Conservation (phyloP, 73 alveolate species). For the Uronychia binucleata region DNA sequence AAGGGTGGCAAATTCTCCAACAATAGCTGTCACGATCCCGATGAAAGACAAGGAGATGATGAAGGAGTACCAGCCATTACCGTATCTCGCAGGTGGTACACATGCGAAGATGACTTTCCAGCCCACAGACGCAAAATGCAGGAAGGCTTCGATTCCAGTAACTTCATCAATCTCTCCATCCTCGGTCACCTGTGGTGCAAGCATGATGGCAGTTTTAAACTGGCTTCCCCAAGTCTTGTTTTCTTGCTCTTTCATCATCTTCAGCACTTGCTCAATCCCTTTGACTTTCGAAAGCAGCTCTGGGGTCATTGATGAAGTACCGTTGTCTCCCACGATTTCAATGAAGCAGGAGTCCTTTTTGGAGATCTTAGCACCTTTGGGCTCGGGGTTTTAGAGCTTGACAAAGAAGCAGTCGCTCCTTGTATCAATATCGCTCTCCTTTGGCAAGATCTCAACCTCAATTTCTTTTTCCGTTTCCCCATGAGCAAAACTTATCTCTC, state of each 20-base stretch:
- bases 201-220: slow-evolving; percentile 51
- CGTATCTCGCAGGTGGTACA: slow-evolving; percentile 53
- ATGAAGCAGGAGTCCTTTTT: slow-evolving; percentile 56
- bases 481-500: neutral
- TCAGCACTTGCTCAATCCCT: slow-evolving; percentile 25
- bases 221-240: slow-evolving; percentile 38
- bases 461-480: slow-evolving; percentile 33
- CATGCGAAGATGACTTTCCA: slow-evolving; percentile 52
- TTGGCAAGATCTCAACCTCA: slow-evolving; percentile 3
- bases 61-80: slow-evolving; percentile 73
- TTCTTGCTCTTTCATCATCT: slow-evolving; percentile 26
- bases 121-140: slow-evolving; percentile 42
- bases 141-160: slow-evolving; percentile 41
- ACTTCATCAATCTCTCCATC: slow-evolving; percentile 60
- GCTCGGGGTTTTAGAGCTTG: slow-evolving; percentile 50
- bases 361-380: slow-evolving; percentile 52
- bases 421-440: slow-evolving; percentile 6
- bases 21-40: slow-evolving; percentile 59
- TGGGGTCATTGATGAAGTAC: too few species aligned
- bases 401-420: slow-evolving; percentile 26
- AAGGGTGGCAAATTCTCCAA: slow-evolving; percentile 64
- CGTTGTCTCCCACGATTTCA: slow-evolving; percentile 39
- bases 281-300: slow-evolving; percentile 30
- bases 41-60: slow-evolving; percentile 45
- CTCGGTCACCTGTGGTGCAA: slow-evolving; percentile 41